Evolutionary conservation across 768 basidiomycete species (phyloP), one percentile per base, ranked within the genome.

Genomic region (Chalciporus piperatus): DNA sequence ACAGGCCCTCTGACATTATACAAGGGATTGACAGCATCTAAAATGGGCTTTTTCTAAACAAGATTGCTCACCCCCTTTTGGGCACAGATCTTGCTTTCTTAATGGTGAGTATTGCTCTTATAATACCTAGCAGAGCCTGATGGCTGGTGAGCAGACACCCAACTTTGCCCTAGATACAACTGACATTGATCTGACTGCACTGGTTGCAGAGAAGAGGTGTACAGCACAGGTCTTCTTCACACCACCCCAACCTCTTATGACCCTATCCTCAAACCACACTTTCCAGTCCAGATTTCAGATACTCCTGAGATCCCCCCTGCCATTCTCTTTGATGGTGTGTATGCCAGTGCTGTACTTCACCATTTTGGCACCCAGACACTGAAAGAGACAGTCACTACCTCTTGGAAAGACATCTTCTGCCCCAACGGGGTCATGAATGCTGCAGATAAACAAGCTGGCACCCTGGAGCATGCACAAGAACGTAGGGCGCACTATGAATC

Each of bases 321-420:
- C 4, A 42, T 49, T 45, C 43, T 54, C 6, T 54, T 54, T 9
- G 47, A 54, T 12, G 45, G 30, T 4, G 41, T 55, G 19, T 55
- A 55, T 11, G 50, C 20, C 4, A 10, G 6, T 3, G 37, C 41
- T 10, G 11, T 55, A 17, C 5, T 51, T 2, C 11, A 2, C 12
- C 35, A 48, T 19, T 55, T 55, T 28, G 20, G 20, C 17, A 3
- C 41, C 22, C 28, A 23, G 32, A 5, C 6, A 6, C 6, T 55
- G 35, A 10, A 0, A 7, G 28, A 51, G 12, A 5, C 3, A 10
- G 19, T 41, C 20, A 11, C 19, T 16, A 7, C 16, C 11, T 13
- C 0, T 16, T 50, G 54, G 41, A 28, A 41, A 20, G 12, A 30
- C 11, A 16, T 13, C 1, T 47, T 38, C 22, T 47, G 30, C 25